Conservation (phyloP, 768 basidiomycete genomes). For the Leccinum broughii region DNA sequence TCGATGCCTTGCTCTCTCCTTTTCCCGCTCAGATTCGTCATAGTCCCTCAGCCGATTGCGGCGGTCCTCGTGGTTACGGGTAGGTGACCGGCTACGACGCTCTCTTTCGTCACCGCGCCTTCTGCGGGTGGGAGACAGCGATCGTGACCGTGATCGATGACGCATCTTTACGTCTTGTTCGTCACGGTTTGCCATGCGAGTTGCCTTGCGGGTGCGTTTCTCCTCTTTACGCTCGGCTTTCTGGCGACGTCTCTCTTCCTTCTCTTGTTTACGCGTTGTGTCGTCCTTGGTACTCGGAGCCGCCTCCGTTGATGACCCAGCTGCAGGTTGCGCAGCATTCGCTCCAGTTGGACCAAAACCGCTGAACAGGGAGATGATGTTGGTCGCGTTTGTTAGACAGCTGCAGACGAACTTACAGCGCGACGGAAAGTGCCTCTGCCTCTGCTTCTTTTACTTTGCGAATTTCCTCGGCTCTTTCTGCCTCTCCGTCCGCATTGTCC, state of each 20-base stretch:
- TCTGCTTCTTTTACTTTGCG: constrained; percentile 82
- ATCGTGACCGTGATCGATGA: constrained; percentile 34
- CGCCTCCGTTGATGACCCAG: constrained; percentile 20
- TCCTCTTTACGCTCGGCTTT: constrained; percentile 62
- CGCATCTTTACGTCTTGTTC: constrained; percentile 29
- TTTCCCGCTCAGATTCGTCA: constrained; percentile 28
- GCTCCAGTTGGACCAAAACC: constrained; percentile 66
- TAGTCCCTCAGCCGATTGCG: constrained; percentile 27
- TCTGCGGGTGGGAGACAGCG: constrained; percentile 35
- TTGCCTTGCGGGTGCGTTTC: constrained; percentile 57
- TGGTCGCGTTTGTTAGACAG: not conserved
- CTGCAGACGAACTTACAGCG: constrained; percentile 53
- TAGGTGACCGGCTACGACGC: constrained; percentile 35
- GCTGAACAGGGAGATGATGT: constrained; percentile 40
- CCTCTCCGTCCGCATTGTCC: constrained; percentile 45
- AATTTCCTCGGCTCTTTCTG: constrained; percentile 70
- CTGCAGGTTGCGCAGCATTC: constrained; percentile 25
- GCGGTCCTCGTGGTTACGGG: constrained; percentile 21
- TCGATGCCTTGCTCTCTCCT: constrained; percentile 44
- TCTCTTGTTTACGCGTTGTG: constrained; percentile 37
- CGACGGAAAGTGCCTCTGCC: constrained; percentile 81
- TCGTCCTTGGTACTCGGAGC: constrained; percentile 30
- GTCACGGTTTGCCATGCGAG: constrained; percentile 40
- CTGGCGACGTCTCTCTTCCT: constrained; percentile 50
- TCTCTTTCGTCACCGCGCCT: constrained; percentile 18